Conservation (phyloP, 2,329 filamentous ascomycete genomes). For the Thielaviopsis musarum region DNA sequence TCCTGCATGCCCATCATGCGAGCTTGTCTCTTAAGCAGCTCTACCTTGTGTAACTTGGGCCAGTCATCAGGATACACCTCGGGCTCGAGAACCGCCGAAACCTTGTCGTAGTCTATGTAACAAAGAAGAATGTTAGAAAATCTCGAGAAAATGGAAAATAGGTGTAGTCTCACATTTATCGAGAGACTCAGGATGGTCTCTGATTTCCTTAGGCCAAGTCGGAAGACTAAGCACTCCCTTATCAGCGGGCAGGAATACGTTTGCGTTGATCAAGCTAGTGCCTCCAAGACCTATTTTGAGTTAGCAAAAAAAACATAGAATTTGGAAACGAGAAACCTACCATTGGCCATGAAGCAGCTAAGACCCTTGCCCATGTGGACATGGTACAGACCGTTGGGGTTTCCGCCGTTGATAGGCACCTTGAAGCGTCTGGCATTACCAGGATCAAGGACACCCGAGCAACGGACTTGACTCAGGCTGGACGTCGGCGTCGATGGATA, state of each 20-base stretch:
- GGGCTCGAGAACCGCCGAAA: slow-evolving; percentile 39
- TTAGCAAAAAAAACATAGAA: neutral
- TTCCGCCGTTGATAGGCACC: slow-evolving; percentile 28
- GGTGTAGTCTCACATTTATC: slow-evolving; percentile 28
- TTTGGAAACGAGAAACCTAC: slow-evolving; percentile 19
- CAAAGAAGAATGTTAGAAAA: neutral
- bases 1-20: slow-evolving; percentile 30
- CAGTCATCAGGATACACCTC: slow-evolving; percentile 38
- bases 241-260: slow-evolving; percentile 47
- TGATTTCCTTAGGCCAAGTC: slow-evolving; percentile 42
- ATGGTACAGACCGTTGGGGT: slow-evolving; percentile 46
- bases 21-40: slow-evolving; percentile 40
- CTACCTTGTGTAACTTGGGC: slow-evolving; percentile 40
- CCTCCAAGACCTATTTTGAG: slow-evolving; percentile 37
- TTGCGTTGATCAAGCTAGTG: slow-evolving; percentile 49
- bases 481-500: slow-evolving; percentile 35
- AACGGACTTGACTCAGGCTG: slow-evolving; percentile 34
- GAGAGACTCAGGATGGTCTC: slow-evolving; percentile 25
- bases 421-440: slow-evolving; percentile 21
- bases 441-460: slow-evolving; percentile 35
- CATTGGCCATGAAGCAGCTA: slow-evolving; percentile 43
- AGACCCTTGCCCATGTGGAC: slow-evolving; percentile 45
- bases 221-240: slow-evolving; percentile 33
- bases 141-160: neutral
- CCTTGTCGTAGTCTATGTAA: slow-evolving; percentile 38